Base-by-base conservation (phyloP, 805 yeast species). In the Millerago galiae region DNA sequence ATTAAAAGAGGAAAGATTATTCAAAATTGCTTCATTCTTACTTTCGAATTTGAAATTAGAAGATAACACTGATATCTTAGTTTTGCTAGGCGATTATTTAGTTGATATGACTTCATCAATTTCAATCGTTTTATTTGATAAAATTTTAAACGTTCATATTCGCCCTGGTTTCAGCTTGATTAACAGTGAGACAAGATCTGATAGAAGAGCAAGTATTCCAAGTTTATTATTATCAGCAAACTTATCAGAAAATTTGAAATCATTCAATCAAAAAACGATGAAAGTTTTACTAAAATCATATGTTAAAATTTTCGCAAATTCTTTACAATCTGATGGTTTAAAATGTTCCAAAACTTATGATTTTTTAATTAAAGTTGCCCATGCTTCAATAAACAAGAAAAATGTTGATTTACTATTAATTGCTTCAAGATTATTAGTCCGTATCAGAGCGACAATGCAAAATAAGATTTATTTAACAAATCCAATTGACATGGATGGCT, bases 401-500 rank as follows among this genome's bases (percentile, higher is more conserved):
- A 55, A 68, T 15, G 53, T 60, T 4, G 64, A 63, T 9, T 49
- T 71, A 5, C 59, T 75, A 37, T 58, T 83, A n/a, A 63, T 70
- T 5, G 58, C 77, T 3, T 65, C 79, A 7, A 70, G 81, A 39
- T 61, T 77, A 13, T 60, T 84, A 42, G 62, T 75, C 15, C 65
- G 88, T 46, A 62, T 81, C 1, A 66, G 91, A 40, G 66, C 66
- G 0, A 71, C 78, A 2, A 54, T 63, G 12, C 70, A 68, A 4
- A 65, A 67, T 6, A 60, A 58, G 29, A 59, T 83, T 2, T 75
- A 68, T 52, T 62, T 83, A 34, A 60, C 76, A 3, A 62, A 68
- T 8, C 82, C 83, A 4, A 56, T 60, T 1, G 86, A 83, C 54
- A 75, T 81, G 67, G 82, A 76, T 34, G 88, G 86, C 0, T 59